phyloP scores from a whole-genome alignment of 805 yeast genomes.

The Nakazawaea molendinolei region DNA sequence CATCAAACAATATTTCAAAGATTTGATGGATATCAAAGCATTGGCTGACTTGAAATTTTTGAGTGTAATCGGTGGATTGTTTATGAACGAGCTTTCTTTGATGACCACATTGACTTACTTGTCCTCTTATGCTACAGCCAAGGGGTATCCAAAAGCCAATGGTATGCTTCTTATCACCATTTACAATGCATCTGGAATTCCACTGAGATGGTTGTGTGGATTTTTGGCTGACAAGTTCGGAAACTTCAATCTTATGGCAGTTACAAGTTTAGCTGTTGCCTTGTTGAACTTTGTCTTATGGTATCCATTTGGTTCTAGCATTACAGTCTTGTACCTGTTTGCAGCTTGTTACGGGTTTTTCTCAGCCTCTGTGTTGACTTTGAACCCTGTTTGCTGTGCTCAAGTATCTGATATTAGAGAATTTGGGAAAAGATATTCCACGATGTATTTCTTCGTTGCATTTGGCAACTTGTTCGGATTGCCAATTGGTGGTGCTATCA shows the following conservation, averaged over 20 bases:
- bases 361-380: constrained; percentile 51
- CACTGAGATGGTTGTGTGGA: constrained; percentile 41
- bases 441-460: constrained; percentile 56
- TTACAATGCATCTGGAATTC: constrained; percentile 35
- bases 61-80: constrained; percentile 32
- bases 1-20: constrained; percentile 15
- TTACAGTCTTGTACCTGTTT: constrained; percentile 40
- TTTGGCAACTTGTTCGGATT: constrained; percentile 38
- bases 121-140: constrained; percentile 48
- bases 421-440: constrained; percentile 65
- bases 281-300: constrained; percentile 40
- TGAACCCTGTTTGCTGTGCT: constrained; percentile 60
- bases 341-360: constrained; percentile 47
- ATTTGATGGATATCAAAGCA: constrained; percentile 31
- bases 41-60: constrained; percentile 37
- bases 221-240: constrained; percentile 38
- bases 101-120: constrained; percentile 47
- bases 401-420: constrained; percentile 49
- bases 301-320: constrained; percentile 44
- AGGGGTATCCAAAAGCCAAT: constrained; percentile 36
- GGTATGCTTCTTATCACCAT: constrained; percentile 38
- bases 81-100: constrained; percentile 45
- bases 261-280: constrained; percentile 27
- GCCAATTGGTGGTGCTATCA: constrained; percentile 43
- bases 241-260: constrained; percentile 32